Evolutionary conservation across 1,284 basidiomycete genomes (phyloP), one percentile per base, ranked within the genome.

Genomic region (Ceratobasidium sp.): DNA sequence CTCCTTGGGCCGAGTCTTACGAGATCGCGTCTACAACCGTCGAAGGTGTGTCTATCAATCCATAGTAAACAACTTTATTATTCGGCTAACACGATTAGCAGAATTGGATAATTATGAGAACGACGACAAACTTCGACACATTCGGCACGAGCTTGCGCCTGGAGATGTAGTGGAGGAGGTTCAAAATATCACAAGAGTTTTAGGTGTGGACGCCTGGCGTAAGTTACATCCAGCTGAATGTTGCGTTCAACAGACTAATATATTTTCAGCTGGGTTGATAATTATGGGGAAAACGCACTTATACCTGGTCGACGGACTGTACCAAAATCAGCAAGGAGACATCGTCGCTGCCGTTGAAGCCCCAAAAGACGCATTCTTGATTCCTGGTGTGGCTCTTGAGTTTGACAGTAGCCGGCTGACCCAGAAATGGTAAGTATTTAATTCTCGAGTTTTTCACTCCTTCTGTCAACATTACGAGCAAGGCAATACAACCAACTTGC

Each of bases 141-240:
- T 95, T 49, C 88, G 96, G 83, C 93, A 97, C 86, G 92, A 96
- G 84, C 88, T 98, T 28, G 94, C 97, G 83, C 91, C 93, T 15
- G 95, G 95, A 3, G 97, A 99, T 84, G 89, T 96, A 2, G 96
- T 98, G 53, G 95, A 97, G 82, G 95, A 94, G n/a, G 93, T 96
- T 1, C 90, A 89, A 79, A 97, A 95, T 28, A 94, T 97, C 66
- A 93, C 94, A 9, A 90, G 95, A 18, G 92, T 97, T 72, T 91
- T 91, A 40, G 96, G 95, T 0, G 94, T 97, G 0, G 96, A 97
- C 84, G 94, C 94, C 33, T 95, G 92, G 81, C 94, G 94, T 95
- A 81, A 84, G 92, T 64, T 26, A 12, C 86, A 46, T 10, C 51
- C 20, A 12, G 49, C 44, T 46, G n/a, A 58, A n/a, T 55, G 6